Conservation (phyloP, 257 asterid genomes). For the Solanum acaule region DNA sequence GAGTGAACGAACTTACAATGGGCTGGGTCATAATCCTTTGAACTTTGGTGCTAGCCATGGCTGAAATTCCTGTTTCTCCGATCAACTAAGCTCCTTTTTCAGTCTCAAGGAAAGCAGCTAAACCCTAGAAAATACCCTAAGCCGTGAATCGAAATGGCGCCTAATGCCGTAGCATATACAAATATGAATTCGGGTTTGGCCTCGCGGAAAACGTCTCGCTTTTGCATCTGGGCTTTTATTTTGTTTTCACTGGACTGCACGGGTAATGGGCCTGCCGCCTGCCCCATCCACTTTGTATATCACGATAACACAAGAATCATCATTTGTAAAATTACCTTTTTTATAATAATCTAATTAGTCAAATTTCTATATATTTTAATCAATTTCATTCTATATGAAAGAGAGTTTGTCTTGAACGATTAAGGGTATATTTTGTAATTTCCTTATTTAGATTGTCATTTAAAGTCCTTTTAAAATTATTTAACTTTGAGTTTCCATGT, state of each 20-base stretch:
- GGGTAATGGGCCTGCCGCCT: neutral
- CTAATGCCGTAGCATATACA: neutral
- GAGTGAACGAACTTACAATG: neutral
- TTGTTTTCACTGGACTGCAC: neutral
- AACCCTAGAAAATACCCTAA: neutral
- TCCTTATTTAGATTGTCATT: no score
- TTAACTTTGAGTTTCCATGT: neutral
- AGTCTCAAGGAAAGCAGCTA: neutral
- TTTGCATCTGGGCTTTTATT: neutral
- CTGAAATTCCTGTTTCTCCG: neutral
- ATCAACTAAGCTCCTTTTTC: neutral
- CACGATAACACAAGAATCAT: no score
- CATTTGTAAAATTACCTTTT: no score
- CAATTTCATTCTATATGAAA: neutral
- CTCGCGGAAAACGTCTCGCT: neutral
- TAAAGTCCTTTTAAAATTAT: neutral
- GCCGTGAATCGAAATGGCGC: neutral
- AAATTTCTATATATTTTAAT: no score
- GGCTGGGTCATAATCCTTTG: conserved; percentile 13
- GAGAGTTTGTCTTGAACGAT: neutral
- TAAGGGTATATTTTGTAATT: neutral
- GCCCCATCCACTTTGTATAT: neutral
- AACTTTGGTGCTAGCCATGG: conserved; percentile 14
- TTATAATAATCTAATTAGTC: neutral
- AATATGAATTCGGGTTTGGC: neutral